phyloP scores from a whole-genome alignment of 176 grass and related monocot species.

The maize (Zea mays) region DNA sequence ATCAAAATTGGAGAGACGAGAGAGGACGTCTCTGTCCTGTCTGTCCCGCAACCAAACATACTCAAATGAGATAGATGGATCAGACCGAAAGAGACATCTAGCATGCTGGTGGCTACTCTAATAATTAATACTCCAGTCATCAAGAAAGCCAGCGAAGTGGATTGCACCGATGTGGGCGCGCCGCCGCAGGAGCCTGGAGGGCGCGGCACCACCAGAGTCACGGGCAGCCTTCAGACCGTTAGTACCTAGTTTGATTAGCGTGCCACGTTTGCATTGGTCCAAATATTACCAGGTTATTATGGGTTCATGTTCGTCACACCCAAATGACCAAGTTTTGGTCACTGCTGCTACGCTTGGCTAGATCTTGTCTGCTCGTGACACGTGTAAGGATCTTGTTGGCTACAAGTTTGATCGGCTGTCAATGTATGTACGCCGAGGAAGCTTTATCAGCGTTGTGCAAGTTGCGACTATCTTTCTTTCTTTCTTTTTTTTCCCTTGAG shows the following conservation, averaged over 20 bases:
- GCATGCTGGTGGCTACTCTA: background rate
- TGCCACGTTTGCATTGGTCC: background rate
- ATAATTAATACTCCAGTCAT: background rate
- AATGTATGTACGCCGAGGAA: background rate
- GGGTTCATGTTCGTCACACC: background rate
- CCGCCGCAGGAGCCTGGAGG: background rate
- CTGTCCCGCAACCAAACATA: too few relatives aligned
- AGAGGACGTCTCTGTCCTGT: too few relatives aligned
- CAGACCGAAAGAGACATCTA: background rate
- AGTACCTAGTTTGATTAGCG: background rate
- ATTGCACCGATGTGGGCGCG: background rate
- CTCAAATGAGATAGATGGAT: conserved; percentile 9
- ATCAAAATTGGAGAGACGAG: too few relatives aligned
- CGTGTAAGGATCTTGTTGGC: background rate
- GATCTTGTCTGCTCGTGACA: background rate
- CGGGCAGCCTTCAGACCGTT: background rate
- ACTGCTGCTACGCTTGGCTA: background rate
- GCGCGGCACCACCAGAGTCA: background rate
- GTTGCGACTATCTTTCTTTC: background rate
- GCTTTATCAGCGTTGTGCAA: conserved; percentile 12
- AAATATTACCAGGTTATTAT: background rate
- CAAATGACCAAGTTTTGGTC: background rate
- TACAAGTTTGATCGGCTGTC: conserved; percentile 4
- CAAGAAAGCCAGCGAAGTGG: background rate
- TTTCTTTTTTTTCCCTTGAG: background rate